These are phyloP conservation scores for Platismatia glauca DNA, from an alignment of 495 filamentous ascomycete species.

Conservation along the genomic window DNA sequence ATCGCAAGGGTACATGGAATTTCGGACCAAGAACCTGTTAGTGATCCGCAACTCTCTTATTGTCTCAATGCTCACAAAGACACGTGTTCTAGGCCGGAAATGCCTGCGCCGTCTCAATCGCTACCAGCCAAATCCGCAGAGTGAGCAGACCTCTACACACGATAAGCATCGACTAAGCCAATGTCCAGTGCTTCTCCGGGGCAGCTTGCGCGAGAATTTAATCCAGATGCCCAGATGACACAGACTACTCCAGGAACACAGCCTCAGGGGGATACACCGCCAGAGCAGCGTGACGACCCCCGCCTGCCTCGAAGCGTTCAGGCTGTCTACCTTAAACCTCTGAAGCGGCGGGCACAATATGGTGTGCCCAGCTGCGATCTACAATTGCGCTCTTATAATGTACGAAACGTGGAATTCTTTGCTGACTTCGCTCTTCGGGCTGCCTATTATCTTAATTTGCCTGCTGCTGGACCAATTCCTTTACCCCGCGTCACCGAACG, in stretches of 20 bases:
- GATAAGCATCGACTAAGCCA: not conserved
- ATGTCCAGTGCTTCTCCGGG: not conserved
- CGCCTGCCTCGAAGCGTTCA: conserved; percentile 69
- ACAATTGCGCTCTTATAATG: conserved; percentile 83
- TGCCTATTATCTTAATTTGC: conserved; percentile 85
- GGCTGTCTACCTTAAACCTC: conserved; percentile 75
- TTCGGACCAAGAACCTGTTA: not conserved
- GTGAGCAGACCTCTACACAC: not conserved
- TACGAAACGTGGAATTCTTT: conserved; percentile 89
- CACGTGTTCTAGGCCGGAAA: not conserved
- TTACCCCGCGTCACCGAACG: conserved; percentile 76
- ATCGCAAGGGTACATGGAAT: not conserved
- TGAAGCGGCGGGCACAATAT: conserved; percentile 62
- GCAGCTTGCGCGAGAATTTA: too few species aligned
- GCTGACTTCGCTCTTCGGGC: conserved; percentile 90
- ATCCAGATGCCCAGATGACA: not conserved
- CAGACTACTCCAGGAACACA: not conserved
- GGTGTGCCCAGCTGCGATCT: conserved; percentile 81
- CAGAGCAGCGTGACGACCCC: not conserved
- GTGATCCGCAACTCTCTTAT: not conserved
- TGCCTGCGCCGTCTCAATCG: not conserved
- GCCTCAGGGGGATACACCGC: not conserved
- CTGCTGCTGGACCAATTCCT: conserved; percentile 80
- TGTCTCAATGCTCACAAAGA: not conserved
- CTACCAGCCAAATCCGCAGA: not conserved